phyloP scores from a whole-genome alignment of 768 basidiomycete species.

The Termitomyces titanicus region DNA sequence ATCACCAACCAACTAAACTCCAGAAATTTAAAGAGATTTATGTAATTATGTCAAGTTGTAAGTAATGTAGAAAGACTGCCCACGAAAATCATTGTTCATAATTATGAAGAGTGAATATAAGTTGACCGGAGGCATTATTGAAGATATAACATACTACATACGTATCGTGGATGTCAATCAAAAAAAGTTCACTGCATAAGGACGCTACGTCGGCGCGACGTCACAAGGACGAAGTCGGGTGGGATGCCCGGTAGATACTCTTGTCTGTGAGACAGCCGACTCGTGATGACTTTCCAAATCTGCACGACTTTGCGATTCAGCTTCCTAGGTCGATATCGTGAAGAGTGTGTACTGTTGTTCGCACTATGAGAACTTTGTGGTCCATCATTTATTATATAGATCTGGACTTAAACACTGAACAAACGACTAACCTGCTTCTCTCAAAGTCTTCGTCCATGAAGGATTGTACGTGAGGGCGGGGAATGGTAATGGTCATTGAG shows the following conservation, averaged over 20 bases:
- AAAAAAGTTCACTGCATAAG: slow-evolving; percentile 24
- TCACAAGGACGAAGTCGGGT: slow-evolving; percentile 62
- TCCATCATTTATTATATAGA: background rate
- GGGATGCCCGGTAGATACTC: slow-evolving; percentile 52
- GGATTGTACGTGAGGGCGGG: slow-evolving; percentile 22
- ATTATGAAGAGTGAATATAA: background rate
- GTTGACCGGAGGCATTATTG: background rate
- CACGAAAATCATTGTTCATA: background rate
- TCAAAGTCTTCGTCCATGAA: slow-evolving; percentile 22
- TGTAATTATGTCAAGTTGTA: background rate
- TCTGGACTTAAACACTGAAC: background rate
- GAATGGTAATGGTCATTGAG: slow-evolving; percentile 21
- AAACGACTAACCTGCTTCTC: slow-evolving; percentile 4
- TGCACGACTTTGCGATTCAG: slow-evolving; percentile 56
- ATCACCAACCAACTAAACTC: no score
- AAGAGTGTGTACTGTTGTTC: slow-evolving; percentile 8
- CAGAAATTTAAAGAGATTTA: no score
- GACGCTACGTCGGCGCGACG: slow-evolving; percentile 49
- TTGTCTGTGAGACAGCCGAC: slow-evolving; percentile 43
- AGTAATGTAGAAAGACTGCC: background rate
- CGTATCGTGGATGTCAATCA: no score
- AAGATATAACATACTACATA: background rate
- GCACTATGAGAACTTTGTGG: slow-evolving; percentile 3
- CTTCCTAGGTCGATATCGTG: slow-evolving; percentile 41
- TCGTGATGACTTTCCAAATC: slow-evolving; percentile 64